Base-by-base conservation (phyloP, 441 rosid genomes). In the Croton setiger region DNA sequence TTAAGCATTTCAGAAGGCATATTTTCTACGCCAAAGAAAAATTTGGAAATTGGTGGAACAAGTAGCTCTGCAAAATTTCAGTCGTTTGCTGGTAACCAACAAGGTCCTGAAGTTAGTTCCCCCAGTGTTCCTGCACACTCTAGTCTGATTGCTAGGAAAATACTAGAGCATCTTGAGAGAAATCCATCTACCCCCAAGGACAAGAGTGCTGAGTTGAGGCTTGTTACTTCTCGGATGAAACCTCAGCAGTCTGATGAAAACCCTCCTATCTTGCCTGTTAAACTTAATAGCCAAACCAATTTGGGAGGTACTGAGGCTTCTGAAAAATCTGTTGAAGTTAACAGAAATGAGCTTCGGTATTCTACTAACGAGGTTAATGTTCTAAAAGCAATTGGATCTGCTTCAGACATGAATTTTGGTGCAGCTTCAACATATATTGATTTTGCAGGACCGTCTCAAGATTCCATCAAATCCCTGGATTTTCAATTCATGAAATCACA, bases 151-250 rank as follows among this genome's bases (percentile, higher is more conserved):
- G 96, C 96, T 72, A 80, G 83, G 74, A 89, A 80, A 72, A 94
- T 94, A 80, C 53, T 90, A 82, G 97, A 89, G 67, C 87, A 82
- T 71, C 89, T 94, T 70, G 92, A 89, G 43, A 83, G 97, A 76
- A 86, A 81, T 67, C 70, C 78, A 55, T 76, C 85, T 69, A 87
- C 90, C 71, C 96, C 96, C 14, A 88, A 82, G 76, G 83, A 78
- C 17, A 94, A 85, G 75, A 71, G 85, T 67, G 81, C 80, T 8
- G 98, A 94, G 85, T 79, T 94, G 73, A 87, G 80, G 86, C 76
- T 85, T 61, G 91, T 87, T 62, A 78, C 87, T 76, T 83, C 78
- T 4, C 78, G 89, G 93, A 81, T 82, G 75, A 74, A 78, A 65
- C 55, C 86, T 17, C 35, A 61, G 65, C 66, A 84, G 67, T 82